These are phyloP conservation scores for Rosa multiflora DNA, from an alignment of 306 rosid genomes.

Conservation along the genomic window DNA sequence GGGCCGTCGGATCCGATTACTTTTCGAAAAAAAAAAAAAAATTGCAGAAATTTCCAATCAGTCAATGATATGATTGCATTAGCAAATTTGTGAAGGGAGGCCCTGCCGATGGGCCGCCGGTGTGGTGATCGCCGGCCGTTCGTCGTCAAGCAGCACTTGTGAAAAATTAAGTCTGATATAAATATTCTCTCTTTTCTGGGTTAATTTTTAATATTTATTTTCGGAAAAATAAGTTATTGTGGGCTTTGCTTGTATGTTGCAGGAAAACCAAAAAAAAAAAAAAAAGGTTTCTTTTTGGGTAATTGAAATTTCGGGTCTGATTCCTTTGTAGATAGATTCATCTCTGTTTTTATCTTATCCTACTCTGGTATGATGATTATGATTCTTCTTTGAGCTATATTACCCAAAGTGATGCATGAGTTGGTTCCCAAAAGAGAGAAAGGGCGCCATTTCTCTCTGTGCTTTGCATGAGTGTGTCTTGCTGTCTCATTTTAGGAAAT, in stretches of 20 bases:
- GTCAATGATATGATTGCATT: conserved; percentile 2
- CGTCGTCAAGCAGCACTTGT: background rate
- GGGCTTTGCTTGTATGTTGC: conserved; percentile 20
- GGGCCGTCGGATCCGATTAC: conserved; percentile 5
- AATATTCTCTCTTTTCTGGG: conserved; percentile 4
- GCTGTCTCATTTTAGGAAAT: too few relatives aligned
- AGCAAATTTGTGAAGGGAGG: background rate
- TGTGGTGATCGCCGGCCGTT: background rate
- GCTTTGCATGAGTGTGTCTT: too few relatives aligned
- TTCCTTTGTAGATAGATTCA: conserved; percentile 11
- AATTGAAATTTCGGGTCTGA: conserved; percentile 10
- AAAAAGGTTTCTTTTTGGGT: background rate
- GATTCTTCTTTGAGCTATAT: background rate
- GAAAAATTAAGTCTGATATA: conserved; percentile 22
- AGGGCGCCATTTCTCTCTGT: too few relatives aligned
- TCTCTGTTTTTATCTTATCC: background rate
- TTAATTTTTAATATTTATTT: conserved; percentile 13
- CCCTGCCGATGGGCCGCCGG: background rate
- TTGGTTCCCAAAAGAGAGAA: too few relatives aligned
- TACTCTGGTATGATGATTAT: background rate
- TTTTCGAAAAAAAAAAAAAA: background rate
- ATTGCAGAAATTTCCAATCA: background rate
- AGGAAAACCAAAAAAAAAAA: background rate
- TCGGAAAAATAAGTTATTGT: conserved; percentile 22
- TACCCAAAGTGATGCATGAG: background rate